Percentiles rank a stretch among this genome's conserved stretches.
These are phyloP conservation scores for Cyberlindnera bimundalis DNA, from an alignment of 805 yeast genomes.

Conservation along the genomic window DNA sequence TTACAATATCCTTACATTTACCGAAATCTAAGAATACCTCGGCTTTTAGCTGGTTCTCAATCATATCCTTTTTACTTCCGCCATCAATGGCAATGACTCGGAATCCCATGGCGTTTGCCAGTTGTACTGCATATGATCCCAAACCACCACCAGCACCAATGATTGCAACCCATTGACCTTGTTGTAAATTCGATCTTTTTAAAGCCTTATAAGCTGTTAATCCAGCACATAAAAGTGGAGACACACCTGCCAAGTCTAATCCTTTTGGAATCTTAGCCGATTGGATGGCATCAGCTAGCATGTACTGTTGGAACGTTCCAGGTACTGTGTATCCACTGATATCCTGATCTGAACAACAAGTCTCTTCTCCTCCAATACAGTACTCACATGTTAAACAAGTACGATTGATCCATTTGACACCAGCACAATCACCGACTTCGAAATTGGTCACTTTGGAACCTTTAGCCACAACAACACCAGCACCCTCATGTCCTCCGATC, in stretches of 20 bases:
- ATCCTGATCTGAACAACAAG: conserved; percentile 65
- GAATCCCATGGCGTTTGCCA: conserved; percentile 73
- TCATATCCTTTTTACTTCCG: conserved; percentile 58
- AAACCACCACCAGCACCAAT: conserved; percentile 84
- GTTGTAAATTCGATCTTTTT: conserved; percentile 48
- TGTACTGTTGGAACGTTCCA: conserved; percentile 75
- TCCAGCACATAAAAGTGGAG: conserved; percentile 75
- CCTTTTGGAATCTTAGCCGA: conserved; percentile 56
- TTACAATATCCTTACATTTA: conserved; percentile 44
- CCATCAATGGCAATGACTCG: conserved; percentile 71
- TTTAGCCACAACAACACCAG: conserved; percentile 61
- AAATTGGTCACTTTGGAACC: conserved; percentile 57
- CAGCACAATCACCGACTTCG: conserved; percentile 61
- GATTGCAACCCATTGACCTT: conserved; percentile 73
- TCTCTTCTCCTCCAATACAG: conserved; percentile 54
- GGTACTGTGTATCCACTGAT: conserved; percentile 74
- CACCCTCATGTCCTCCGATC: conserved; percentile 74
- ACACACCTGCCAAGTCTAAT: conserved; percentile 49
- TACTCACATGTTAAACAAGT: conserved; percentile 62
- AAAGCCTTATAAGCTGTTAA: conserved; percentile 69
- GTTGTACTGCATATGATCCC: conserved; percentile 72
- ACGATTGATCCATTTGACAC: conserved; percentile 67
- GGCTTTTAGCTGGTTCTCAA: conserved; percentile 51
- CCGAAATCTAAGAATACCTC: conserved; percentile 58
- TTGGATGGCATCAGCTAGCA: conserved; percentile 60